Percentiles rank a stretch among this genome's conserved stretches.
phyloP scores from a whole-genome alignment of 805 yeast species.

The Metschnikowia borealis region DNA sequence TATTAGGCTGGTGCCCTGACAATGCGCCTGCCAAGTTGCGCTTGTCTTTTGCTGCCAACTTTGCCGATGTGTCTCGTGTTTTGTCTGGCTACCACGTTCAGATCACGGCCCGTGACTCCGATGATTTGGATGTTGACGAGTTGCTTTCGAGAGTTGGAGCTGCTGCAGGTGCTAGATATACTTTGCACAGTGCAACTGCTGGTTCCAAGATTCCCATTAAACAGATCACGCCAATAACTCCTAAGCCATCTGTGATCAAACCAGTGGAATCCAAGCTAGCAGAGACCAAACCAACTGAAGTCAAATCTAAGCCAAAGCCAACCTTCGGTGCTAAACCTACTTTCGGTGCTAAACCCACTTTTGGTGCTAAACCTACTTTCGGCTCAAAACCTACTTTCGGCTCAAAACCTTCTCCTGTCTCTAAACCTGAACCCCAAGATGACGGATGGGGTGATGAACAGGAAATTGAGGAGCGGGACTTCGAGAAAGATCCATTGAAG shows the following conservation, averaged over 20 bases:
- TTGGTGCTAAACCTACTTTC: conserved; percentile 16
- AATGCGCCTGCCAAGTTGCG: conserved; percentile 79
- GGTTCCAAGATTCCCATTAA: conserved; percentile 1
- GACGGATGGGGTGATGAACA: conserved; percentile 75
- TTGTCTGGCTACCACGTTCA: conserved; percentile 90
- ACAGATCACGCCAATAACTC: conserved; percentile 14
- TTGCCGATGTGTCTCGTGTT: conserved; percentile 67
- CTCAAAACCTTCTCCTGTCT: conserved; percentile 24
- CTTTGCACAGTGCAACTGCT: conserved; percentile 14
- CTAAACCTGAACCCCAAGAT: conserved; percentile 25
- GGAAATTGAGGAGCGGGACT: conserved; percentile 53
- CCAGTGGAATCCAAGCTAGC: conserved; percentile 7
- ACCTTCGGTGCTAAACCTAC: conserved; percentile 15
- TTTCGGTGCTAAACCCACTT: conserved; percentile 15
- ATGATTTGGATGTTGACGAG: conserved; percentile 79
- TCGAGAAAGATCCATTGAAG: conserved; percentile 46
- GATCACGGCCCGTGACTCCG: conserved; percentile 91
- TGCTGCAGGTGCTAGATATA: conserved; percentile 94
- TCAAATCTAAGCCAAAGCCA: conserved; percentile 8
- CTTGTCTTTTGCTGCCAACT: conserved; percentile 71
- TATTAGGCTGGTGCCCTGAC: conserved; percentile 97
- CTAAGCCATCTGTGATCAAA: conserved; percentile 5
- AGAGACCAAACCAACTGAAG: conserved; percentile 5
- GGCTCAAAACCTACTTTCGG: conserved; percentile 18
- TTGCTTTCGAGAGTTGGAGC: conserved; percentile 72